These are phyloP conservation scores for Samsoniella hepiali DNA, from an alignment of 2,329 filamentous ascomycete species.

Conservation along the genomic window DNA sequence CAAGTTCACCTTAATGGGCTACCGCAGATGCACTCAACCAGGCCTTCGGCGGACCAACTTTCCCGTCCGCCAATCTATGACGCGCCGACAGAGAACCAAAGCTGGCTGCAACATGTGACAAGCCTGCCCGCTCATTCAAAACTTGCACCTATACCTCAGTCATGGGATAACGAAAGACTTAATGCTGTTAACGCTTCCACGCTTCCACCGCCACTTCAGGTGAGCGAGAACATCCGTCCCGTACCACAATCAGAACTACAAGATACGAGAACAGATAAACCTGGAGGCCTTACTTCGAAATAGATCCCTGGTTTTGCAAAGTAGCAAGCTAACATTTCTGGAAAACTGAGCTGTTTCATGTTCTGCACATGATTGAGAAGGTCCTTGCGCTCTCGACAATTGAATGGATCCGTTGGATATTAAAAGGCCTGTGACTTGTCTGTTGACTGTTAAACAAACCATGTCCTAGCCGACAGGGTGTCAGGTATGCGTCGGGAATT, in stretches of 20 bases:
- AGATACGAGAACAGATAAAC: background rate
- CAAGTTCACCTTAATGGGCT: background rate
- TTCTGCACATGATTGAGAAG: background rate
- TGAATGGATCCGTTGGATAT: background rate
- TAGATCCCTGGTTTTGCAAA: background rate
- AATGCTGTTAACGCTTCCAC: background rate
- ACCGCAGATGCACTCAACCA: background rate
- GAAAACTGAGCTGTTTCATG: background rate
- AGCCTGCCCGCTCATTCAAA: background rate
- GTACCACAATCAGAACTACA: background rate
- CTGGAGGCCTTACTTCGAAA: background rate
- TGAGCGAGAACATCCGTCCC: background rate
- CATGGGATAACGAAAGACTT: background rate
- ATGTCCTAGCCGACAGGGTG: background rate
- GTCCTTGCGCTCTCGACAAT: background rate
- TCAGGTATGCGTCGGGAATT: background rate
- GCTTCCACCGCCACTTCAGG: background rate
- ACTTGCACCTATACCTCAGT: background rate
- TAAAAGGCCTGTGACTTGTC: background rate
- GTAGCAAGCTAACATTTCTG: background rate
- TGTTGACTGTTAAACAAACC: background rate
- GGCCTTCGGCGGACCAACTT: background rate
- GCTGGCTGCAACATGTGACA: background rate
- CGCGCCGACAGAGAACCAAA: background rate
- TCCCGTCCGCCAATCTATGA: background rate